phyloP scores from a whole-genome alignment of 2,329 filamentous ascomycete genomes.

The Byssoonygena ceratinophila region DNA sequence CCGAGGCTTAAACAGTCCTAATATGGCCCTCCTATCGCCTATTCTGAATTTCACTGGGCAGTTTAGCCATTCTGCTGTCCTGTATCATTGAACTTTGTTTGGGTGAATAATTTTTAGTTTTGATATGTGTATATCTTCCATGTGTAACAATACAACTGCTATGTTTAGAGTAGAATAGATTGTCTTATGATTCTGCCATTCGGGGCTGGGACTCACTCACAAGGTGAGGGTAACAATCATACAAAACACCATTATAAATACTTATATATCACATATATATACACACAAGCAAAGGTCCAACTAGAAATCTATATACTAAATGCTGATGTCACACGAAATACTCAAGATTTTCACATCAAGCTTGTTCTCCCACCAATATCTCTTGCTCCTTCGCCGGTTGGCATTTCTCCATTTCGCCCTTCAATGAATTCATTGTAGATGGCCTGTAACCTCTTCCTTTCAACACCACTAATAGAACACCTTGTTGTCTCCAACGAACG shows the following conservation, averaged over 20 bases:
- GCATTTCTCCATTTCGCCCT: slow-evolving; percentile 89
- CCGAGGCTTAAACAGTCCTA: not conserved
- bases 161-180: not conserved
- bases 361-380: slow-evolving; percentile 89
- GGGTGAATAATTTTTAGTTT: too few relatives aligned
- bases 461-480: slow-evolving; percentile 69
- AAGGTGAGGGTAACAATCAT: too few relatives aligned
- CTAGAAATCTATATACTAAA: too few relatives aligned
- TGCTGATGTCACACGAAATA: not conserved
- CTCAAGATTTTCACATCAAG: slow-evolving; percentile 57
- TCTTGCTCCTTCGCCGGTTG: slow-evolving; percentile 77
- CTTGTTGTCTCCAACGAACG: slow-evolving; percentile 66
- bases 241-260: too few relatives aligned
- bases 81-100: not conserved
- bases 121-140: not conserved
- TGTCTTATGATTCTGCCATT: too few relatives aligned
- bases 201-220: too few relatives aligned
- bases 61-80: too few relatives aligned
- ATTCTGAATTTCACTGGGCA: too few relatives aligned
- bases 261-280: not conserved
- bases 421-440: slow-evolving; percentile 93
- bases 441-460: slow-evolving; percentile 59
- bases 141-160: not conserved
- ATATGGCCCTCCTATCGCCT: not conserved
- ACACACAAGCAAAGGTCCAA: too few relatives aligned